Evolutionary conservation across 2,329 filamentous ascomycete species (phyloP).

Genomic region (Beauveria varroae): DNA sequence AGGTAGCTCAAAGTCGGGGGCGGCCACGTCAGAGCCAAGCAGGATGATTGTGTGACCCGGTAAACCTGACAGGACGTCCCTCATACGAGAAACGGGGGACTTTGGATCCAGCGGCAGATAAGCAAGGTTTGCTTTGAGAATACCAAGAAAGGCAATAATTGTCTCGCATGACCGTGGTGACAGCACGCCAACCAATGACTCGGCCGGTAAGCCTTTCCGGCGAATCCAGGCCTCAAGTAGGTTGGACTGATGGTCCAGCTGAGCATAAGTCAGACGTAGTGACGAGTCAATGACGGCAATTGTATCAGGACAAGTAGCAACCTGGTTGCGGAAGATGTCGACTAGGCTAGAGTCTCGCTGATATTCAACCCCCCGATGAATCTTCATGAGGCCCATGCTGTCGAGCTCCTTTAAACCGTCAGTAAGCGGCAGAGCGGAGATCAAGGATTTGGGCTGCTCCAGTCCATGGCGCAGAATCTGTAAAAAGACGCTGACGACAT

Average conservation of each 20-base stretch:
- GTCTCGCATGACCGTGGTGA: slow-evolving; percentile 19
- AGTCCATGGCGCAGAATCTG: slow-evolving; percentile 3
- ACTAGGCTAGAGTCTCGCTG: slow-evolving; percentile 16
- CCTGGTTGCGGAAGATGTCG: slow-evolving; percentile 18
- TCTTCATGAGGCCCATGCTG: slow-evolving; percentile 4
- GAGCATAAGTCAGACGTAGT: slow-evolving; percentile 15
- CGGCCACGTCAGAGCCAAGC: slow-evolving; percentile 1
- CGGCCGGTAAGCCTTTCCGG: neutral
- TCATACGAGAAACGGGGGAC: slow-evolving; percentile 12
- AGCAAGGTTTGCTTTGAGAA: slow-evolving; percentile 19
- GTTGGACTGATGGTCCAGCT: slow-evolving; percentile 17
- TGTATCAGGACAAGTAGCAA: neutral
- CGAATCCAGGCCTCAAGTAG: slow-evolving; percentile 15
- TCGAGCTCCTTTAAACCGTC: neutral
- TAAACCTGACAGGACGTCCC: slow-evolving; percentile 12
- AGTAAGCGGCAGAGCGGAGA: neutral
- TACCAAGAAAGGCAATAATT: slow-evolving; percentile 17
- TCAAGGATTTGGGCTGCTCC: neutral
- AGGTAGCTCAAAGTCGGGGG: neutral
- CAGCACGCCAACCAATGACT: slow-evolving; percentile 16
- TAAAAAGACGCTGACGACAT: neutral
- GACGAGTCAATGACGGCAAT: slow-evolving; percentile 16
- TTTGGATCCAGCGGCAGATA: slow-evolving; percentile 20
- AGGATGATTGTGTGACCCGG: slow-evolving; percentile 3
- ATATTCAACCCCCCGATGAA: slow-evolving; percentile 8